Base-by-base conservation (phyloP, 805 yeast species). In the Teunomyces gatunensis region DNA sequence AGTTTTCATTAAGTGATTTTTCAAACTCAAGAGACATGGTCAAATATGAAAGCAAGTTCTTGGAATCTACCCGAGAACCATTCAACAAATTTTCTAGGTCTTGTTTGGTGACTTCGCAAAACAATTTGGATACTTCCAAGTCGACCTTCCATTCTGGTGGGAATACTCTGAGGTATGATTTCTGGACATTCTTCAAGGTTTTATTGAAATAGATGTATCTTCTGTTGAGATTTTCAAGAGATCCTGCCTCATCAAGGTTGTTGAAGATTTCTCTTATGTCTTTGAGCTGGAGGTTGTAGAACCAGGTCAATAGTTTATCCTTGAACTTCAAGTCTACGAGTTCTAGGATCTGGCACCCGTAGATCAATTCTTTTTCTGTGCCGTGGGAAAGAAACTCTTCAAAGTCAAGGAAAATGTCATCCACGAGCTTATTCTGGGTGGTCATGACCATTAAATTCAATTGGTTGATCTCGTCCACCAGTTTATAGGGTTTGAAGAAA, bases 231-330 rank as follows among this genome's bases (percentile, higher is more conserved):
- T 94, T 94, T 49, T 94, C 99, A 50, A 94, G 69, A 4, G 95
- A 85, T 0, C 97, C 97, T 0, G 99, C 99, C 66, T 94, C 99
- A 56, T 90, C 97, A 11, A 82, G 75, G 7, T 83, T 74, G 46
- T 81, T 78, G 67, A 94, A 94, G 9, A 94, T 89, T 18, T 80
- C 69, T 30, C 77, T 77, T 39, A 92, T 81, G 57, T 92, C 98
- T 57, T 78, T 79, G 45, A 94, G 71, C 52, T 85, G 83, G 27
- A 74, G 74, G 47, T 78, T 80, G 50, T 87, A 78, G 63, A 86
- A 88, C 92, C 95, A 89, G 41, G 76, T 79, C 6, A 82, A 66
- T 41, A 92, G 72, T 57, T 83, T 80, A 43, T 79, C 80, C 51
- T 69, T 70, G 51, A 82, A 77, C 44, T 80, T 75, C 4, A 63